phyloP scores from a whole-genome alignment of 306 rosid genomes.

The Begonia masoniana region DNA sequence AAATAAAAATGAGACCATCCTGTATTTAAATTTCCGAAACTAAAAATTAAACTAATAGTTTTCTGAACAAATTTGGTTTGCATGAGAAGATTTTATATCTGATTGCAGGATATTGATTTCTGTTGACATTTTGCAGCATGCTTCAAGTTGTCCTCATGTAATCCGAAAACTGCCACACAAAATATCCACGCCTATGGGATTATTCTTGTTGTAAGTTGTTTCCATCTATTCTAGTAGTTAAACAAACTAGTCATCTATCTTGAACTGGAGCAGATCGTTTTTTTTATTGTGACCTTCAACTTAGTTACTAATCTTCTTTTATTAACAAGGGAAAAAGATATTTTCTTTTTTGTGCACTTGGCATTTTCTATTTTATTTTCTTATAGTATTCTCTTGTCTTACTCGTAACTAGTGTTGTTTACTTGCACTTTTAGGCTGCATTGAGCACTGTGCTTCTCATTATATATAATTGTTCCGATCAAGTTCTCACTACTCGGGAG shows the following conservation, averaged over 20 bases:
- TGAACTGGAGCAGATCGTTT: too few relatives aligned
- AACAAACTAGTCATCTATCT: too few relatives aligned
- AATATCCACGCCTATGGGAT: conserved; percentile 63
- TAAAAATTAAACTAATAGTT: not conserved
- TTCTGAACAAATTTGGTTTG: not conserved
- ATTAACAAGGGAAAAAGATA: too few relatives aligned
- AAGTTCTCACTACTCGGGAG: conserved; percentile 59
- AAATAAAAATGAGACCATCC: not conserved
- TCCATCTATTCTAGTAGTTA: not conserved
- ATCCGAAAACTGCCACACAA: conserved; percentile 54
- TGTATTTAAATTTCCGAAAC: not conserved
- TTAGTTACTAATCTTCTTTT: too few relatives aligned
- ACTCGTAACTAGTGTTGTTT: conserved; percentile 7
- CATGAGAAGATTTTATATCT: conserved; percentile 7
- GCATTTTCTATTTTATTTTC: conserved; percentile 1
- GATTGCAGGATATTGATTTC: conserved; percentile 10
- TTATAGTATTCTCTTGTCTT: not conserved
- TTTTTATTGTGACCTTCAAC: too few relatives aligned
- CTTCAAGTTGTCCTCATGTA: conserved; percentile 62
- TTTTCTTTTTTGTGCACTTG: not conserved
- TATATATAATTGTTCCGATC: conserved; percentile 67
- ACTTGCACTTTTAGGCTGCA: conserved; percentile 38
- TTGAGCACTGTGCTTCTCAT: conserved; percentile 42
- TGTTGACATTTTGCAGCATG: conserved; percentile 49
- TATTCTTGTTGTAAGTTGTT: conserved; percentile 61